Conservation (phyloP, 371 early-diverging fungal genomes). For the Circinella umbellata region DNA sequence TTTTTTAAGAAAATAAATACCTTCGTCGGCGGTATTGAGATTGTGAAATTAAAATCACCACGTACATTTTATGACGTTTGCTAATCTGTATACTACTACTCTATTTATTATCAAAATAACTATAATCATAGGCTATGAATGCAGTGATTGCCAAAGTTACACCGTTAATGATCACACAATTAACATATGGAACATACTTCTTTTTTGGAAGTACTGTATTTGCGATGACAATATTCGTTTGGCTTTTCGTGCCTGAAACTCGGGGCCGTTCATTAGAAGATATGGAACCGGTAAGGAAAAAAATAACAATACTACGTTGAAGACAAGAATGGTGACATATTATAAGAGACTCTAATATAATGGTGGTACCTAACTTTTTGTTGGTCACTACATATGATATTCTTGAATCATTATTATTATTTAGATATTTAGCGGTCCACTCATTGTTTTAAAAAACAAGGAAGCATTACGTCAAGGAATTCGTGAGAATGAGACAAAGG, state of each 20-base stretch:
- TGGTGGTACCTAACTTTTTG: too few relatives aligned
- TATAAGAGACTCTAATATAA: too few relatives aligned
- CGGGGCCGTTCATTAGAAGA: conserved; percentile 68
- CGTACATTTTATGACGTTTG: too few relatives aligned
- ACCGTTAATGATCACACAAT: conserved; percentile 47
- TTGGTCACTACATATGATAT: neutral
- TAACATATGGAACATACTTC: conserved; percentile 59
- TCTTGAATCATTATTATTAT: neutral
- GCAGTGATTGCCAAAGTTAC: conserved; percentile 53
- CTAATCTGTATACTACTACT: too few relatives aligned
- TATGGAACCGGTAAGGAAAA: conserved; percentile 35
- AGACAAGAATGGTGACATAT: too few relatives aligned
- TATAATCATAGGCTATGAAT: conserved; percentile 33
- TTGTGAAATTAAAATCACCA: too few relatives aligned
- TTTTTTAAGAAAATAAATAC: neutral
- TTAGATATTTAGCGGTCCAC: neutral
- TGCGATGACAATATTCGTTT: conserved; percentile 50
- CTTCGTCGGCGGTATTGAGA: neutral
- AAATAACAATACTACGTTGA: neutral
- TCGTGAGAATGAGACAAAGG: neutral
- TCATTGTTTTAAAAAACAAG: neutral
- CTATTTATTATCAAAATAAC: too few relatives aligned
- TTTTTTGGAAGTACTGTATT: conserved; percentile 55
- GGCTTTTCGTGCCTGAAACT: conserved; percentile 66
- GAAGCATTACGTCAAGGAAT: neutral